Percentiles rank a stretch among this genome's conserved stretches.
phyloP scores from a whole-genome alignment of 2,329 filamentous ascomycete species.

The Alternaria sp. region DNA sequence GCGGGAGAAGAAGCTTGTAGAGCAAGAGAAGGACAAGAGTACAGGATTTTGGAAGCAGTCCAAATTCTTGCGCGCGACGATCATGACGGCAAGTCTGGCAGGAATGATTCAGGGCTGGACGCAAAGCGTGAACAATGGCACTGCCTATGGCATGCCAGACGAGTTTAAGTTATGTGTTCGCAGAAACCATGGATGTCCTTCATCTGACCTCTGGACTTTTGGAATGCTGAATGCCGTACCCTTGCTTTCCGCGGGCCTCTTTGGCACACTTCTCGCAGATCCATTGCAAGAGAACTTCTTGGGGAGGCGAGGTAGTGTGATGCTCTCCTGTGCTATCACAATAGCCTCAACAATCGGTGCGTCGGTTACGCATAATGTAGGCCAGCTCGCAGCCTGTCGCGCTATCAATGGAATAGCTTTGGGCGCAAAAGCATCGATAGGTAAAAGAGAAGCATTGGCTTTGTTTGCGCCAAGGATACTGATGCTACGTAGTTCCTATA shows the following conservation, averaged over 20 bases:
- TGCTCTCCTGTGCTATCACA: constrained; percentile 29
- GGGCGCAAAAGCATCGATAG: constrained; percentile 32
- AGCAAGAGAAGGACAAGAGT: constrained; percentile 18
- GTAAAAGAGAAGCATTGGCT: constrained; percentile 1
- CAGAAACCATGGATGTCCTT: constrained; percentile 6
- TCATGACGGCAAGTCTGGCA: constrained; percentile 30
- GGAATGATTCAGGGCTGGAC: constrained; percentile 35
- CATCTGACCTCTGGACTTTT: constrained; percentile 26
- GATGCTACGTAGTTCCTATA: constrained; percentile 21
- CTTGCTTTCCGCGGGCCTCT: constrained; percentile 28
- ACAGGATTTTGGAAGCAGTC: constrained; percentile 34
- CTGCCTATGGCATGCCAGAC: constrained; percentile 28
- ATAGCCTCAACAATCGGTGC: constrained; percentile 32
- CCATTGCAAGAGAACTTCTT: constrained; percentile 31
- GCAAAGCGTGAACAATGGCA: constrained; percentile 30
- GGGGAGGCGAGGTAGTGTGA: constrained; percentile 28
- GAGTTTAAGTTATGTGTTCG: constrained; percentile 22
- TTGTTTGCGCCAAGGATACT: not conserved
- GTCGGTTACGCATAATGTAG: constrained; percentile 25
- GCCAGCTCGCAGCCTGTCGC: constrained; percentile 27
- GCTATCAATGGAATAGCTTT: constrained; percentile 31
- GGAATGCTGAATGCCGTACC: constrained; percentile 34
- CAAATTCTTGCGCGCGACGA: constrained; percentile 33
- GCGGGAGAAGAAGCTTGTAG: constrained; percentile 20
- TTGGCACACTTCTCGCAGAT: constrained; percentile 30